Conservation (phyloP, 257 asterid genomes). For the Nyctanthes arbortristis region DNA sequence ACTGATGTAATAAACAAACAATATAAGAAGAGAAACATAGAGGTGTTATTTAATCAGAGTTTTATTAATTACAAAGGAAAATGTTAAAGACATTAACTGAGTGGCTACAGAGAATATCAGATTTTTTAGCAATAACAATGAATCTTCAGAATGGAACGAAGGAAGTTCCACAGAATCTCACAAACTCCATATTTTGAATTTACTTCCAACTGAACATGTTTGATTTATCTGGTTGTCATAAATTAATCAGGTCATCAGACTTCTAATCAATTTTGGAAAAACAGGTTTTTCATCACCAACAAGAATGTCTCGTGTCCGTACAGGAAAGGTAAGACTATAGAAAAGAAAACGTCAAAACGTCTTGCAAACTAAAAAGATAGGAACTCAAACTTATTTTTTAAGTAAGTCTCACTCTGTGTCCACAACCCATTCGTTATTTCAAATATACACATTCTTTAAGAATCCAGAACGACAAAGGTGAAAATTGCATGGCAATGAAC, state of each 20-base stretch:
- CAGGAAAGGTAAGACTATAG: background rate
- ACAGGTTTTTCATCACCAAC: background rate
- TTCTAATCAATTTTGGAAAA: background rate
- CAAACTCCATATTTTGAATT: background rate
- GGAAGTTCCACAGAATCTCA: background rate
- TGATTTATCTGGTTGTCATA: background rate
- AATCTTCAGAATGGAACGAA: background rate
- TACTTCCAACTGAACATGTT: background rate
- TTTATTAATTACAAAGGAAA: background rate
- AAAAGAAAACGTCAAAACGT: background rate
- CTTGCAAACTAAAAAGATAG: background rate
- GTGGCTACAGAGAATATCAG: background rate
- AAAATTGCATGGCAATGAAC: background rate
- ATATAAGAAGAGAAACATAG: background rate
- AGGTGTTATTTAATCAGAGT: background rate
- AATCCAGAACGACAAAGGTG: slow-evolving; percentile 3
- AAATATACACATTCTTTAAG: background rate
- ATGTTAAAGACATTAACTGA: background rate
- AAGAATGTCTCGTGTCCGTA: background rate
- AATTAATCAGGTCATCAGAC: background rate
- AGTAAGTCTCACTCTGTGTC: background rate
- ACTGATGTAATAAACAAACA: background rate
- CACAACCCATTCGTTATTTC: background rate
- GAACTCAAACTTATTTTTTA: background rate
- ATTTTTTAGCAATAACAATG: background rate